A percentile compares a stretch with the other conserved stretches of the same genome.
Evolutionary conservation across 441 rosid genomes (phyloP).

Genomic region (Biscutella auriculata): DNA sequence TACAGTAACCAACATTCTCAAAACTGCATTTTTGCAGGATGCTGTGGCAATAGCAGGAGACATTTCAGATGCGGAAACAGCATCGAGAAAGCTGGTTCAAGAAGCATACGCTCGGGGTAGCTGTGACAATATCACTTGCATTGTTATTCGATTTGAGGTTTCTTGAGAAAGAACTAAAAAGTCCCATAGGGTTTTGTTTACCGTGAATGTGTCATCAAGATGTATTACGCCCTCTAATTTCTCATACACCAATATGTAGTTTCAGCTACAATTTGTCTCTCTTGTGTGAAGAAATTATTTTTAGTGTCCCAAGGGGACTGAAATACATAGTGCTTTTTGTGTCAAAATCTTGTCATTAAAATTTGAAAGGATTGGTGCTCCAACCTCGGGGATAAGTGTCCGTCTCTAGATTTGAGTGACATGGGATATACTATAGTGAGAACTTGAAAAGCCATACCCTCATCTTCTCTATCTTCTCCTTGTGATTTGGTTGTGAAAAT

Average conservation of each 20-base stretch:
- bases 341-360: no score
- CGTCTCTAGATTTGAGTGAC: no score
- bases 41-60: conserved; percentile 42
- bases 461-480: conserved; percentile 25
- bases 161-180: conserved; percentile 5
- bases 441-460: no score
- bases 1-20: neutral
- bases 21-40: conserved; percentile 31
- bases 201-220: conserved; percentile 6
- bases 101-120: conserved; percentile 66
- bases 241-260: neutral
- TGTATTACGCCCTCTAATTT: neutral
- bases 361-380: no score
- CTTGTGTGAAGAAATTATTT: neutral
- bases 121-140: conserved; percentile 73
- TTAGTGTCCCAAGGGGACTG: neutral
- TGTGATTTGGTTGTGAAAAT: conserved; percentile 24
- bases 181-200: neutral
- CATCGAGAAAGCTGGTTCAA: conserved; percentile 50
- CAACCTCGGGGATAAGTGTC: no score
- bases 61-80: conserved; percentile 50
- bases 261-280: neutral
- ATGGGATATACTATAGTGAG: no score
- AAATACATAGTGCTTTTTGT: neutral
- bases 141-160: conserved; percentile 52